These are phyloP conservation scores for Gastrolobium bilobum DNA, from an alignment of 306 rosid genomes.

Conservation along the genomic window DNA sequence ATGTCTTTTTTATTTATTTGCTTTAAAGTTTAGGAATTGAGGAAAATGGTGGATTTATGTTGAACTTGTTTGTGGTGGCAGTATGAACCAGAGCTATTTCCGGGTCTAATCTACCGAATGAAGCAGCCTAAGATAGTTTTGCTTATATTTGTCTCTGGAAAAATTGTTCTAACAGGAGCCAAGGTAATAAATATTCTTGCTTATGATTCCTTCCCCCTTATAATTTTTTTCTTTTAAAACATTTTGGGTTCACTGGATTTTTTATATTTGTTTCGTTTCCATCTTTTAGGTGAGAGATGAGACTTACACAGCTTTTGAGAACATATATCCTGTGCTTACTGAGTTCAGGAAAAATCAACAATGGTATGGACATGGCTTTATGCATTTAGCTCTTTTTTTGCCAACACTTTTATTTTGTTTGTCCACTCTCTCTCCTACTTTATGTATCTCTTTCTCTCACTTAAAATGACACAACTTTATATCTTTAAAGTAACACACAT, in stretches of 20 bases:
- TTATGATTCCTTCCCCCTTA: not conserved
- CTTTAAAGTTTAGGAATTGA: slow-evolving; percentile 18
- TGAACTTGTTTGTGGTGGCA: slow-evolving; percentile 45
- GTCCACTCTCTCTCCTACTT: no score
- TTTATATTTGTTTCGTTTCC: not conserved
- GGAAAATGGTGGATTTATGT: slow-evolving; percentile 32
- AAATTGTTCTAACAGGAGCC: slow-evolving; percentile 96
- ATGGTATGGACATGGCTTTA: slow-evolving; percentile 60
- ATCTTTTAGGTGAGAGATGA: slow-evolving; percentile 81
- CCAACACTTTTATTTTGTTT: no score
- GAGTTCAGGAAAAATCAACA: slow-evolving; percentile 96
- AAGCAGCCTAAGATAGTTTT: slow-evolving; percentile 97
- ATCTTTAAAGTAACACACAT: no score
- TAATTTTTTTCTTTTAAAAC: no score
- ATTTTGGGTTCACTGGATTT: not conserved
- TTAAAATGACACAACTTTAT: no score
- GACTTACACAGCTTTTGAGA: slow-evolving; percentile 94
- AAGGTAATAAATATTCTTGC: slow-evolving; percentile 72
- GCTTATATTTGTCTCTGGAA: slow-evolving; percentile 93
- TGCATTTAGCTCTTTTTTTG: not conserved
- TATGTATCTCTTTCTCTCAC: no score
- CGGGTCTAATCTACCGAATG: slow-evolving; percentile 96
- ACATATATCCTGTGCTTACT: slow-evolving; percentile 91
- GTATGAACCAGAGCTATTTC: slow-evolving; percentile 99
- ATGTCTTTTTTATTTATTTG: not conserved